Evolutionary conservation across 257 asterid species (phyloP).

Genomic region (Solanum etuberosum): DNA sequence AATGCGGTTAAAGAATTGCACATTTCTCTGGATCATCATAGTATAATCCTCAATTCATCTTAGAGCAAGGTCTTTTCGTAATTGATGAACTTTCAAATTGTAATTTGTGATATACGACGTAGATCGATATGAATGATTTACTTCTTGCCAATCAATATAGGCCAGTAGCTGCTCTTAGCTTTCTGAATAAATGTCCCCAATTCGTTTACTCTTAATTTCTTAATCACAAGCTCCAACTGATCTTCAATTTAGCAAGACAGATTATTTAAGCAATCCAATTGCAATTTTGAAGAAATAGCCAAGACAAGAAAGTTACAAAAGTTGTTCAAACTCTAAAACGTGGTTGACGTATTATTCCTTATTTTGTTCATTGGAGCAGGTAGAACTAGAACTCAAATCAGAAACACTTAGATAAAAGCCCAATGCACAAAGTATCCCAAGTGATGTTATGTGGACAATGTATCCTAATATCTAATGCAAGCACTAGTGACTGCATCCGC

Average conservation of each 20-base stretch:
- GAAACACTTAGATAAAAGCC: neutral
- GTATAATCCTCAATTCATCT: too few species aligned
- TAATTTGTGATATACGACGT: too few species aligned
- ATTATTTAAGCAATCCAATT: neutral
- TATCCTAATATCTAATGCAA: too few species aligned
- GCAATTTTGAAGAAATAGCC: neutral
- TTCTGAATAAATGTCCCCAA: neutral
- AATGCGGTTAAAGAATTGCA: too few species aligned
- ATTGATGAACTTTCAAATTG: too few species aligned
- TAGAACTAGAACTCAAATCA: conserved; percentile 35
- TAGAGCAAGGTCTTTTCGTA: too few species aligned
- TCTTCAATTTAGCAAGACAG: neutral
- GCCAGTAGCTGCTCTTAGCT: too few species aligned
- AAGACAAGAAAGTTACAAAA: neutral
- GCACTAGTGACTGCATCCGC: too few species aligned
- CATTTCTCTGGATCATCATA: too few species aligned
- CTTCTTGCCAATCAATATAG: too few species aligned
- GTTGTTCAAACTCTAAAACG: neutral
- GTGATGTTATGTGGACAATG: too few species aligned
- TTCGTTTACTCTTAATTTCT: neutral
- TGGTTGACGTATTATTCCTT: conserved; percentile 14
- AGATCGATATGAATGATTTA: too few species aligned
- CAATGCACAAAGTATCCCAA: neutral
- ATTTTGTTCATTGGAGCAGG: conserved; percentile 33
- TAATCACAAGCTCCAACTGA: neutral